Base-by-base conservation (phyloP, 2,329 filamentous ascomycete species). In the Zalaria sp. region DNA sequence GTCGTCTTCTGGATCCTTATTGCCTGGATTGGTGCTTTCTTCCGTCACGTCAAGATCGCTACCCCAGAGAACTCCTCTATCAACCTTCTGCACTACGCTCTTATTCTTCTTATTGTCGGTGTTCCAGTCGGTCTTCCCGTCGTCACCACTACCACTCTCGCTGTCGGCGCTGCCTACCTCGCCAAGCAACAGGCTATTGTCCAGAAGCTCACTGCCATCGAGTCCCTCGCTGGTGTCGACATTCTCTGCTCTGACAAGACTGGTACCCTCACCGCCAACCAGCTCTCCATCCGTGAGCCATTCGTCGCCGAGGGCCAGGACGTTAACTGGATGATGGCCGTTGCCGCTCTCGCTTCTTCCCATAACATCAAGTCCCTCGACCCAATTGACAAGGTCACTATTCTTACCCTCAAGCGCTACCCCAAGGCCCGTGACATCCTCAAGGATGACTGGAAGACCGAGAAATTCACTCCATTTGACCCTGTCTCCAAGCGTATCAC, bases 321-420 rank as follows among this genome's bases (percentile, higher is more conserved):
- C 62, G 76, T 84, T 61, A 81, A 85, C 69, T 85, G 80, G 80
- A 84, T 85, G 80, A 84, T 85, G 81, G 80, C 81, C 49, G 81
- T 83, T 46, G 81, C 81, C 46, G 81, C 81, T 46, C 73, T 85
- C 43, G 81, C 81, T 44, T 84, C 80, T 40, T 84, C 81, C 47
- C 81, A 85, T 69, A 85, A 84, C 67, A 71, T 83, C 65, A 81
- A 82, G 67, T 81, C 80, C 47, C 73, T 85, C 47, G 81, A 85
- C 58, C 81, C 81, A 46, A 85, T 85, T 54, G 81, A 85, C 67
- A 85, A 85, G 67, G 77, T 85, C 53, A 85, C 79, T 42, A 81
- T 85, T 53, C 69, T 84, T 44, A 83, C 80, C 42, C 74, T 85
- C 53, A 81, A 82, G 63, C 73, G 78, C 49, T 84, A 83, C 65